A percentile compares a stretch with the other conserved stretches of the same genome.
Evolutionary conservation across 2,329 filamentous ascomycete species (phyloP).

Genomic region (Passalora sequoiae): DNA sequence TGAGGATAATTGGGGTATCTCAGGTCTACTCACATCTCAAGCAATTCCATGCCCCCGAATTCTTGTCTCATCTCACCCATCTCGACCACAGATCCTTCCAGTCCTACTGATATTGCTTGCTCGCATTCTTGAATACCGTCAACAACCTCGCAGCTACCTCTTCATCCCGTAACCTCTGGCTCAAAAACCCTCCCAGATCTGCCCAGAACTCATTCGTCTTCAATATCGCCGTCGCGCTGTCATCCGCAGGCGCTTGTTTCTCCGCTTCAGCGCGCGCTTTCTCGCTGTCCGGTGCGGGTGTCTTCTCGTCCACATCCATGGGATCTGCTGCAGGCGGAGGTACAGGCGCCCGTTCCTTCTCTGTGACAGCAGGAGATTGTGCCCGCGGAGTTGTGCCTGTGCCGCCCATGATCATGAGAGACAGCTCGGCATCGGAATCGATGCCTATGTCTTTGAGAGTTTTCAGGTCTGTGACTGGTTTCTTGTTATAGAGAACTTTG

Average conservation of each 20-base stretch:
- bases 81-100: constrained; percentile 58
- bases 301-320: constrained; percentile 32
- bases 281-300: constrained; percentile 28
- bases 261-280: constrained; percentile 42
- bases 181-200: constrained; percentile 75
- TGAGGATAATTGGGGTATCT: too few species aligned
- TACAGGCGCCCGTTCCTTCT: constrained; percentile 20
- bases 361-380: constrained; percentile 38
- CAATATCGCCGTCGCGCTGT: constrained; percentile 49
- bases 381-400: constrained; percentile 29
- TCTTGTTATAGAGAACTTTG: constrained; percentile 80
- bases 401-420: constrained; percentile 79
- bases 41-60: too few species aligned
- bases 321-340: constrained; percentile 35
- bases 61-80: too few species aligned
- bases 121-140: constrained; percentile 53
- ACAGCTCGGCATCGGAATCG: constrained; percentile 62
- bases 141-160: constrained; percentile 59
- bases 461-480: constrained; percentile 56
- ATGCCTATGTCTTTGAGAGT: constrained; percentile 39
- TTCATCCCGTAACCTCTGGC: constrained; percentile 70
- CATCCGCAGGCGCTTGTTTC: constrained; percentile 47
- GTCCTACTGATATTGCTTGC: not conserved
- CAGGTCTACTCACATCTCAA: too few species aligned
- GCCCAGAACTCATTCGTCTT: constrained; percentile 75